phyloP scores from a whole-genome alignment of 345 rosid species.

The Lagerstroemia speciosa region DNA sequence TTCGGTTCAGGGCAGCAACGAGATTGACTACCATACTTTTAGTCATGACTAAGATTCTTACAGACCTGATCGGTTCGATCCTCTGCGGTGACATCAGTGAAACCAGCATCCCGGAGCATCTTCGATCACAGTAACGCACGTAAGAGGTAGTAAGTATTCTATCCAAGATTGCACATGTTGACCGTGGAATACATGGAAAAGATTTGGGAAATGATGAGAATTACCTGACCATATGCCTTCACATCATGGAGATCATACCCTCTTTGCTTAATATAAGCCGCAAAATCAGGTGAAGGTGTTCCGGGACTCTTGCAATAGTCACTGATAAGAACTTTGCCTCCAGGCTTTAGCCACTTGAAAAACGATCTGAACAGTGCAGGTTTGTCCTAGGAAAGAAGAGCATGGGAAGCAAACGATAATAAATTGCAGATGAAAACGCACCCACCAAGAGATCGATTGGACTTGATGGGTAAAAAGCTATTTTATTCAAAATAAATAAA shows the following conservation, averaged over 20 bases:
- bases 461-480: neutral
- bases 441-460: neutral
- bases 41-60: neutral
- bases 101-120: constrained; percentile 92
- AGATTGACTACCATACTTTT: neutral
- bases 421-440: neutral
- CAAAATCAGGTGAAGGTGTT: constrained; percentile 58
- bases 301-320: constrained; percentile 78
- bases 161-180: neutral
- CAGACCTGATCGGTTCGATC: constrained; percentile 78
- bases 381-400: constrained; percentile 72
- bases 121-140: constrained; percentile 5
- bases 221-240: constrained; percentile 75
- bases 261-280: constrained; percentile 67
- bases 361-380: constrained; percentile 77
- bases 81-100: constrained; percentile 60
- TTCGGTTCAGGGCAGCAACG: neutral
- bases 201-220: neutral
- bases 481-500: neutral
- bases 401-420: neutral
- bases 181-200: too few species aligned
- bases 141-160: neutral
- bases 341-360: constrained; percentile 90
- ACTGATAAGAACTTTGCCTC: constrained; percentile 88
- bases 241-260: constrained; percentile 92